phyloP scores from a whole-genome alignment of 1,139 yeast genomes.

The Zygosaccharomyces sapae region DNA sequence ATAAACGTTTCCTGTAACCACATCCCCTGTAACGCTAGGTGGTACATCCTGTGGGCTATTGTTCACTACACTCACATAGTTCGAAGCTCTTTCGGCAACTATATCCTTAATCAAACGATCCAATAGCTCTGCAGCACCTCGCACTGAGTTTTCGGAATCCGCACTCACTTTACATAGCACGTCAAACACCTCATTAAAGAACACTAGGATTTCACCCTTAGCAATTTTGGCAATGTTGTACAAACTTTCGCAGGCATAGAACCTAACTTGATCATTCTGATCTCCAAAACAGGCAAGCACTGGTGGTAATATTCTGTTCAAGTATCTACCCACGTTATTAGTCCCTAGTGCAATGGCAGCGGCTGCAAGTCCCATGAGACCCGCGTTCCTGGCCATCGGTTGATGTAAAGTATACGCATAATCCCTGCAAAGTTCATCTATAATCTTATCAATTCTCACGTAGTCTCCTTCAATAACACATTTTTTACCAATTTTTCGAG shows the following conservation, averaged over 20 bases:
- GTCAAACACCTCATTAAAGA: conserved; percentile 93
- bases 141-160: conserved; percentile 86
- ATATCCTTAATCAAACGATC: conserved; percentile 91
- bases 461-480: conserved; percentile 65
- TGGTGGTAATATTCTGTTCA: conserved; percentile 86
- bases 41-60: conserved; percentile 46
- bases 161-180: conserved; percentile 86
- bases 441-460: conserved; percentile 62
- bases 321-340: conserved; percentile 62
- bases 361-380: conserved; percentile 72
- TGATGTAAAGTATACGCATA: conserved; percentile 74
- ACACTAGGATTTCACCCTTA: conserved; percentile 84
- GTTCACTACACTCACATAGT: conserved; percentile 76
- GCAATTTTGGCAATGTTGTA: conserved; percentile 97
- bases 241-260: conserved; percentile 94
- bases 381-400: conserved; percentile 73
- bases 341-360: conserved; percentile 75
- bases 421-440: conserved; percentile 63
- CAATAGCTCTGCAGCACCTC: conserved; percentile 91
- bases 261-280: conserved; percentile 92
- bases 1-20: conserved; percentile 48
- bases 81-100: conserved; percentile 90
- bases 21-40: conserved; percentile 44
- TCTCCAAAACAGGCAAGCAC: conserved; percentile 95
- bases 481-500: conserved; percentile 76